These are phyloP conservation scores for Gnaphalium uliginosum DNA, from an alignment of 129 eudicot species.

Conservation along the genomic window DNA sequence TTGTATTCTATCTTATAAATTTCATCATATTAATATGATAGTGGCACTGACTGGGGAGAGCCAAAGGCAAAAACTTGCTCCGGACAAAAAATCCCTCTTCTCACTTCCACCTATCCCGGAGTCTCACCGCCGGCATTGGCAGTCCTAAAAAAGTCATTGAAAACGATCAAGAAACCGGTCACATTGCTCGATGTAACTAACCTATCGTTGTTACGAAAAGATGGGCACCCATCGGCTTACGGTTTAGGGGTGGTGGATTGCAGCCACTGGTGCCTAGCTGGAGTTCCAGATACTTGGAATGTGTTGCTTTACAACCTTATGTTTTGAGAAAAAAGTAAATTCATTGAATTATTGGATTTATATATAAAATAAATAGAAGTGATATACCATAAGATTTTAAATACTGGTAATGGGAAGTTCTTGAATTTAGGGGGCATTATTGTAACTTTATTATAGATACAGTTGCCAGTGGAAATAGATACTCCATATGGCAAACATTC, in stretches of 20 bases:
- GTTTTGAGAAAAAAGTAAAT: slow-evolving; percentile 19
- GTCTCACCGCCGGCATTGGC: slow-evolving; percentile 49
- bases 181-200: slow-evolving; percentile 66
- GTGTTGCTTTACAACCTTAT: slow-evolving; percentile 64
- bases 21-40: slow-evolving; percentile 1
- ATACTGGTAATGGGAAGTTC: background rate
- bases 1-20: background rate
- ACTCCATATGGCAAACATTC: slow-evolving; percentile 26
- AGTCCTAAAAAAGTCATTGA: slow-evolving; percentile 53
- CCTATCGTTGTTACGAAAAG: slow-evolving; percentile 74
- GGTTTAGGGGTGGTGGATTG: slow-evolving; percentile 74
- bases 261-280: slow-evolving; percentile 96
- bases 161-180: slow-evolving; percentile 61
- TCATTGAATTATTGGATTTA: slow-evolving; percentile 33
- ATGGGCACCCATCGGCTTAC: slow-evolving; percentile 77
- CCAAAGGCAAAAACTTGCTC: slow-evolving; percentile 59
- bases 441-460: slow-evolving; percentile 28
- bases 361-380: slow-evolving; percentile 22
- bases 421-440: background rate
- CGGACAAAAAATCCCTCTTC: slow-evolving; percentile 60
- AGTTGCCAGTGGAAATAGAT: slow-evolving; percentile 11
- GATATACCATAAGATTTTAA: slow-evolving; percentile 20
- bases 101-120: slow-evolving; percentile 61
- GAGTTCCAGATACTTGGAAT: slow-evolving; percentile 94
- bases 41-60: slow-evolving; percentile 76